Evolutionary conservation across 2,329 filamentous ascomycete species (phyloP).

Genomic region (Botrytis cinerea): DNA sequence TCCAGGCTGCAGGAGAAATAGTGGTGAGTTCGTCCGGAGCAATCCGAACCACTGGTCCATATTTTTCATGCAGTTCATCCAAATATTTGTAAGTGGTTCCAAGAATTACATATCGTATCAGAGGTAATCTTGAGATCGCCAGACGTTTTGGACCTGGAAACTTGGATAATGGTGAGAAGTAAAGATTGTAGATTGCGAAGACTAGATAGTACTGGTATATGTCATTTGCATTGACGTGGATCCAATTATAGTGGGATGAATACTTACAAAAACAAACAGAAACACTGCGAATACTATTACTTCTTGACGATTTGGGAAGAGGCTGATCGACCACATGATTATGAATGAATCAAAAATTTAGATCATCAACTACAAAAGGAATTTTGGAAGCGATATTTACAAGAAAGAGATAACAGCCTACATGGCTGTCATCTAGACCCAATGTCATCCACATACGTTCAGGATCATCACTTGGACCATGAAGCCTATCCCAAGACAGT

Average conservation of each 20-base stretch:
- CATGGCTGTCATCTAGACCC: neutral
- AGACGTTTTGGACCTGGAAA: conserved; percentile 39
- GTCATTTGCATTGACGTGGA: neutral
- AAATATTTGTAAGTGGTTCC: conserved; percentile 24
- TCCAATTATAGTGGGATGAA: neutral
- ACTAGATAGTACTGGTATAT: neutral
- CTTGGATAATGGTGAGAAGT: conserved; percentile 39
- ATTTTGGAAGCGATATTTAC: neutral
- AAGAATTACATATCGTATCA: conserved; percentile 8
- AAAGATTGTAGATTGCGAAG: conserved; percentile 26
- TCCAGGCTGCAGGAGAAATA: conserved; percentile 20
- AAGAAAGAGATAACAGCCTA: neutral
- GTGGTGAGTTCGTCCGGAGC: conserved; percentile 40
- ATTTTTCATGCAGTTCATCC: conserved; percentile 33
- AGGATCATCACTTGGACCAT: neutral
- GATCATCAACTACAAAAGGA: neutral
- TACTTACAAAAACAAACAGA: neutral
- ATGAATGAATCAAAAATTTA: neutral
- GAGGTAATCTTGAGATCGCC: conserved; percentile 26
- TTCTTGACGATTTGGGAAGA: neutral
- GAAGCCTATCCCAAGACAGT: neutral
- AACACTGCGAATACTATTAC: neutral
- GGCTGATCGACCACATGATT: neutral
- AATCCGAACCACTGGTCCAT: conserved; percentile 40
- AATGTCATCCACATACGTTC: neutral